Base-by-base conservation (phyloP, 2,329 filamentous ascomycete species). In the Aspergillus japonicus region DNA sequence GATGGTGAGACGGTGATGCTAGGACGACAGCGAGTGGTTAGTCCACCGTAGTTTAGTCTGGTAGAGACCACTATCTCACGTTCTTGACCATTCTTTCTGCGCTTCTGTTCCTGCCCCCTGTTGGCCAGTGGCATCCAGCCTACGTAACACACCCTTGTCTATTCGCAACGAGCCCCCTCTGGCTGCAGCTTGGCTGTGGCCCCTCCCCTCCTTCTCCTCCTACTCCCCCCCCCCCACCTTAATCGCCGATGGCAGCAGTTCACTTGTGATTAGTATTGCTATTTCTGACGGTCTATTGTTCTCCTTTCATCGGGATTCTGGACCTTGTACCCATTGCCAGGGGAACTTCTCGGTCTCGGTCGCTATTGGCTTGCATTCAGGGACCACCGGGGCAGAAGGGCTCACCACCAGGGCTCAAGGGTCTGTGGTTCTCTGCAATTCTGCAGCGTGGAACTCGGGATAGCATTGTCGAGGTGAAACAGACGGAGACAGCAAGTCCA, bases 71-170 rank as follows among this genome's bases (percentile, higher is more conserved):
- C 26, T n/a, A 26, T 49, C 42, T 54, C 42, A 42, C 21, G n/a
- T 47, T 53, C 47, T 21, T 42, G 23, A 42, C 39, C 39, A 19
- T 58, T 29, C 42, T 21, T 35, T 21, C 14, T 50, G 31, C 44
- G 55, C 52, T 57, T 49, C 23, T 50, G 50, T 6, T 33, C 7
- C 26, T 8, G 7, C 26, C 44, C 24, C 47, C 56, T 47, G 61
- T 62, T 64, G 61, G 61, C 50, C 59, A 57, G 53, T 61, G 50
- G 52, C 47, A 54, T 56, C 31, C 35, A 26, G 58, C 50, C 57
- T 62, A 65, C 60, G 63, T 64, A 65, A 64, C 59, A 50, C 62
- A 24, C 48, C 57, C 58, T 65, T 64, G 62, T 64, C 62, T 58
- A 65, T 59, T 55, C 63, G 57, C 63, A 60, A 64, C 57, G 53